Evolutionary conservation across 768 basidiomycete species (phyloP).

Genomic region (Leccinellum luteum): DNA sequence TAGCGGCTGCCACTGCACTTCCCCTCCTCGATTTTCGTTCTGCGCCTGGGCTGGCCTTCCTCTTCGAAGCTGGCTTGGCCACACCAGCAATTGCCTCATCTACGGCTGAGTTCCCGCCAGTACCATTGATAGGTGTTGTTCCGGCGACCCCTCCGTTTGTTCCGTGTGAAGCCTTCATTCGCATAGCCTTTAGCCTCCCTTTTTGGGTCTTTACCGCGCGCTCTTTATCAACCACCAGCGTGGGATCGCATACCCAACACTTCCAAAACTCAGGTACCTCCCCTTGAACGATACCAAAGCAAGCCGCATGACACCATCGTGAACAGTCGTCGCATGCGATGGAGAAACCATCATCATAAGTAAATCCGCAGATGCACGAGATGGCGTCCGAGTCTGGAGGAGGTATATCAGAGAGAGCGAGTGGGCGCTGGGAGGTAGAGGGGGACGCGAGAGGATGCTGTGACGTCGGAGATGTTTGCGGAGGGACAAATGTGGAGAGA

Average conservation of each 20-base stretch:
- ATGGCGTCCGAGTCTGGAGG: constrained; percentile 47
- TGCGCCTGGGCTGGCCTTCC: constrained; percentile 38
- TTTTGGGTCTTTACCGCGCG: constrained; percentile 46
- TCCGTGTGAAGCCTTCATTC: constrained; percentile 27
- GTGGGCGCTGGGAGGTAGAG: constrained; percentile 22
- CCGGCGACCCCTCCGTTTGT: constrained; percentile 19
- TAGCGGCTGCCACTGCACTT: constrained; percentile 34
- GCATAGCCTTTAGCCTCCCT: constrained; percentile 35
- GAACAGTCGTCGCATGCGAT: constrained; percentile 83
- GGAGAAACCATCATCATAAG: constrained; percentile 78
- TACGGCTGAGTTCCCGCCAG: constrained; percentile 9
- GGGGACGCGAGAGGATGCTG: constrained; percentile 18
- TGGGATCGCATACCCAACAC: constrained; percentile 68
- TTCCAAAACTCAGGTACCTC: constrained; percentile 71
- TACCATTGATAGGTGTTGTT: constrained; percentile 20
- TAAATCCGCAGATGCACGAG: constrained; percentile 71
- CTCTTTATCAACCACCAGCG: constrained; percentile 44
- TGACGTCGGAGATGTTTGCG: constrained; percentile 13
- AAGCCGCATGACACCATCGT: constrained; percentile 82
- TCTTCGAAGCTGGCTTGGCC: constrained; percentile 28
- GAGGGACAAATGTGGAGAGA: constrained; percentile 7
- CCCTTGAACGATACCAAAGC: constrained; percentile 61
- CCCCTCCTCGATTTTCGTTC: constrained; percentile 39
- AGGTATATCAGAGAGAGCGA: constrained; percentile 13
- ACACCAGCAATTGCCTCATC: constrained; percentile 15